These are phyloP conservation scores for Apiotrichum brassicae DNA, from an alignment of 1,284 basidiomycete genomes.

Conservation along the genomic window DNA sequence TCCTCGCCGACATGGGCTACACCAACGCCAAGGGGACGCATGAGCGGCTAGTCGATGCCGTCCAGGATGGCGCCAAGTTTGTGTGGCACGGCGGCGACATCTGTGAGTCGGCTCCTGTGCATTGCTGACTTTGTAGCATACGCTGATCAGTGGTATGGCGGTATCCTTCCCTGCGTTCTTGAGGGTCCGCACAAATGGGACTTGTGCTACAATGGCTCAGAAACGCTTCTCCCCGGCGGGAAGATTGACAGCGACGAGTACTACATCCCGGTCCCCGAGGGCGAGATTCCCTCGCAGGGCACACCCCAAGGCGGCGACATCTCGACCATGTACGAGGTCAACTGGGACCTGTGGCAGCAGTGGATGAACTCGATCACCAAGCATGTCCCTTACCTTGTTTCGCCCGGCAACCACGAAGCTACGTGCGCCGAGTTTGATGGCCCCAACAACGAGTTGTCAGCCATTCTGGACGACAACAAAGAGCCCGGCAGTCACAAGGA, in stretches of 20 bases:
- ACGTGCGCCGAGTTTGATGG: slow-evolving; percentile 28
- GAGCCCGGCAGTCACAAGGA: slow-evolving; percentile 1
- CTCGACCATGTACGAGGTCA: slow-evolving; percentile 27
- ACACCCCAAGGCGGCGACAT: slow-evolving; percentile 28
- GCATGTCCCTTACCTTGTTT: slow-evolving; percentile 28
- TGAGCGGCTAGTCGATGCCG: slow-evolving; percentile 22
- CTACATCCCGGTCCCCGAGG: slow-evolving; percentile 22
- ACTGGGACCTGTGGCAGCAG: slow-evolving; percentile 43
- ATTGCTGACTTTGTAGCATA: slow-evolving; percentile 18
- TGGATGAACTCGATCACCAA: slow-evolving; percentile 36
- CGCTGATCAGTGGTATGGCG: slow-evolving; percentile 39
- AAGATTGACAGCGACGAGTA: slow-evolving; percentile 19
- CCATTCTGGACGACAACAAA: slow-evolving; percentile 17
- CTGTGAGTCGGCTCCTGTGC: slow-evolving; percentile 3
- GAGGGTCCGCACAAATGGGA: slow-evolving; percentile 4
- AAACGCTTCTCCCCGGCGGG: slow-evolving; percentile 7
- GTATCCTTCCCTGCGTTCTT: slow-evolving; percentile 18
- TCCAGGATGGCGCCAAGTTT: slow-evolving; percentile 26
- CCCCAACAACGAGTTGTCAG: slow-evolving; percentile 16
- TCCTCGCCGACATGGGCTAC: slow-evolving; percentile 44
- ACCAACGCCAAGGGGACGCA: slow-evolving; percentile 39
- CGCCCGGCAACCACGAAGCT: slow-evolving; percentile 21
- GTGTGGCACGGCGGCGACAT: slow-evolving; percentile 41
- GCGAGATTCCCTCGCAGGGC: slow-evolving; percentile 26
- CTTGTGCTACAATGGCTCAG: slow-evolving; percentile 30